phyloP scores from a whole-genome alignment of 2,329 filamentous ascomycete genomes.

The Colletotrichum ledebouriae region DNA sequence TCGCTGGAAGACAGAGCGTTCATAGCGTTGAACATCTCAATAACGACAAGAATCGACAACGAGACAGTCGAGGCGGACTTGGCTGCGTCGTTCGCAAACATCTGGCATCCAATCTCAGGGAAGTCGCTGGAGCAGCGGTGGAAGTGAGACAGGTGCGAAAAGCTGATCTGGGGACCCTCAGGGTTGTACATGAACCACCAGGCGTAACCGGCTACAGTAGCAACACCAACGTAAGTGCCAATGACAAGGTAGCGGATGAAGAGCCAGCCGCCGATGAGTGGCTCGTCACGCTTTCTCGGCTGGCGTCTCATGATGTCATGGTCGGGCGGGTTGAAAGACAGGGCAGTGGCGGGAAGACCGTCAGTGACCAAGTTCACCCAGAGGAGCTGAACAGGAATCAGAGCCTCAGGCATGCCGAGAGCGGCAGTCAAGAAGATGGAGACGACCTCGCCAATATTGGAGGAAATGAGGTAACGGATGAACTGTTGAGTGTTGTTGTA shows the following conservation, averaged over 20 bases:
- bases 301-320: slow-evolving; percentile 96
- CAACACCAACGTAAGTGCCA: slow-evolving; percentile 92
- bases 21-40: slow-evolving; percentile 99
- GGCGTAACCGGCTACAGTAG: slow-evolving; percentile 97
- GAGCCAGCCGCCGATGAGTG: slow-evolving; percentile 93
- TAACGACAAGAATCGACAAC: slow-evolving; percentile 91
- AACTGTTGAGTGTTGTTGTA: slow-evolving; percentile 99
- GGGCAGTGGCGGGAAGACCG: slow-evolving; percentile 92
- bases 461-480: slow-evolving; percentile 98
- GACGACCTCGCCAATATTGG: slow-evolving; percentile 98
- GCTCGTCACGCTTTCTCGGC: slow-evolving; percentile 92
- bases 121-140: slow-evolving; percentile 91
- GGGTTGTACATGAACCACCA: slow-evolving; percentile 99
- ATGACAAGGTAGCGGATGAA: slow-evolving; percentile 99
- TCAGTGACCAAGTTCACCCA: slow-evolving; percentile 99
- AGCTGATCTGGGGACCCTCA: slow-evolving; percentile 89
- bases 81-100: slow-evolving; percentile 89
- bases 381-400: slow-evolving; percentile 96
- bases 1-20: slow-evolving; percentile 97
- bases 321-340: slow-evolving; percentile 99
- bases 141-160: slow-evolving; percentile 92
- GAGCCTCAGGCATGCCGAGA: slow-evolving; percentile 95
- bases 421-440: slow-evolving; percentile 98
- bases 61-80: slow-evolving; percentile 94
- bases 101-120: slow-evolving; percentile 89